Evolutionary conservation across 768 basidiomycete species (phyloP).

Genomic region (Leucosporidium scottii): DNA sequence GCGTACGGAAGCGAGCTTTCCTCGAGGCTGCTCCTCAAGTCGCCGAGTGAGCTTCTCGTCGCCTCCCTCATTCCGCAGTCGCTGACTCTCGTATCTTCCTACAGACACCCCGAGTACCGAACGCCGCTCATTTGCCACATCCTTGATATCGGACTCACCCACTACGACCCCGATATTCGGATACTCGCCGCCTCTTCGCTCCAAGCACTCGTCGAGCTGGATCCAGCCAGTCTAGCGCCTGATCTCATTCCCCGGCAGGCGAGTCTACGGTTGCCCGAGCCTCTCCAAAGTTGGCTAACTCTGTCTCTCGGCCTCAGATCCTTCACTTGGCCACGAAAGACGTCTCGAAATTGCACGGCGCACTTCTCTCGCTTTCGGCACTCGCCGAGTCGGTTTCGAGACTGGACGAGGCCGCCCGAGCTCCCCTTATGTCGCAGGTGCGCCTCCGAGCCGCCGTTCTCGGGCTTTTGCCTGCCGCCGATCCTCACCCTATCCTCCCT

Average conservation of each 20-base stretch:
- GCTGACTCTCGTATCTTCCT: not conserved
- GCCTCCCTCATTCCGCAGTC: too few species aligned
- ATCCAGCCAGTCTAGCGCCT: conserved; percentile 45
- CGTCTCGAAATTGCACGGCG: conserved; percentile 68
- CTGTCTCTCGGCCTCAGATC: conserved; percentile 29
- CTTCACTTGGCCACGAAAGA: conserved; percentile 58
- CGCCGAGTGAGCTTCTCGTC: conserved; percentile 5
- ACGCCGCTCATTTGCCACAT: conserved; percentile 63
- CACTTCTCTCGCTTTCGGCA: conserved; percentile 64
- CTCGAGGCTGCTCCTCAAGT: conserved; percentile 14
- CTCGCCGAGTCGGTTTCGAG: conserved; percentile 46
- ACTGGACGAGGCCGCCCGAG: not conserved
- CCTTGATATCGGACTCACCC: conserved; percentile 63
- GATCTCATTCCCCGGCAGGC: conserved; percentile 9
- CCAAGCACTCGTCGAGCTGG: conserved; percentile 57
- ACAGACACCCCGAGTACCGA: conserved; percentile 72
- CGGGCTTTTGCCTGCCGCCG: not conserved
- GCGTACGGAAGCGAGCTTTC: conserved; percentile 65
- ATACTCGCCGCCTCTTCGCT: conserved; percentile 69
- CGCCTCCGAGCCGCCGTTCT: conserved; percentile 42
- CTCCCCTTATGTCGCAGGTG: conserved; percentile 45
- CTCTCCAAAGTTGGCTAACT: too few species aligned
- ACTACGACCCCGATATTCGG: conserved; percentile 83
- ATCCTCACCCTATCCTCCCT: not conserved
- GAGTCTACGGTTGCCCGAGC: conserved; percentile 10